Evolutionary conservation across 352 stramenopile species (phyloP), one percentile per base, ranked within the genome.

Genomic region (Blastocystis sp.): DNA sequence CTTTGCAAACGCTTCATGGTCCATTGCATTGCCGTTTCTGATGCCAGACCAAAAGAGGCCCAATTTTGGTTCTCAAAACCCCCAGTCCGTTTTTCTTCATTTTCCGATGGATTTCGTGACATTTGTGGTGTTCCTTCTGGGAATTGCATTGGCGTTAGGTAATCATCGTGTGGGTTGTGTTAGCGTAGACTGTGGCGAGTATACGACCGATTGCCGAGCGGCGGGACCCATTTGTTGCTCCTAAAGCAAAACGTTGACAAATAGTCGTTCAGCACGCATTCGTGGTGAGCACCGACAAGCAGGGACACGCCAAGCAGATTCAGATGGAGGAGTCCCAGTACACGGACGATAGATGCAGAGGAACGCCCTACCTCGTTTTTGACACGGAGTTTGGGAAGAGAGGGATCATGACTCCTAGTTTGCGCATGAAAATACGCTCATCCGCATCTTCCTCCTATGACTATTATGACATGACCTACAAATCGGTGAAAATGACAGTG

Each of bases 391-490:
- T 19, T 2, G 19, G 41, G 5, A 7, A 14, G 71, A 2, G 2
- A 5, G 11, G 52, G 2, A 17, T 3, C 0, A 21, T 81, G 71
- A 81, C 65, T 21, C 14, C 0, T 40, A 81, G 71, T 21, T 66
- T 64, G 21, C 40, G 19, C 0, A 14, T 19, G 17, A 66, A 0
- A 21, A 2, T 74, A 28, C 45, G 11, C 7, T 52, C 71, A 28
- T 21, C 2, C 10, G 45, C 17, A 34, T 65, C 45, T 43, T 10
- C 59, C 19, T 28, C n/a, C 9, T 62, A 19, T 7, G 64, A 74
- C 23, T 19, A 74, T 7, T 81, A 81, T 40, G 71, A 81, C 19
- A 28, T 81, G 23, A 81, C 43, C 1, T 81, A 81, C 53, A 81
- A 81, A 40, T 81, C 71, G 7, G 71, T 81, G 23, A 40, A 43